Conservation (phyloP, 2,329 filamentous ascomycete genomes). For the Metarhizium album region DNA sequence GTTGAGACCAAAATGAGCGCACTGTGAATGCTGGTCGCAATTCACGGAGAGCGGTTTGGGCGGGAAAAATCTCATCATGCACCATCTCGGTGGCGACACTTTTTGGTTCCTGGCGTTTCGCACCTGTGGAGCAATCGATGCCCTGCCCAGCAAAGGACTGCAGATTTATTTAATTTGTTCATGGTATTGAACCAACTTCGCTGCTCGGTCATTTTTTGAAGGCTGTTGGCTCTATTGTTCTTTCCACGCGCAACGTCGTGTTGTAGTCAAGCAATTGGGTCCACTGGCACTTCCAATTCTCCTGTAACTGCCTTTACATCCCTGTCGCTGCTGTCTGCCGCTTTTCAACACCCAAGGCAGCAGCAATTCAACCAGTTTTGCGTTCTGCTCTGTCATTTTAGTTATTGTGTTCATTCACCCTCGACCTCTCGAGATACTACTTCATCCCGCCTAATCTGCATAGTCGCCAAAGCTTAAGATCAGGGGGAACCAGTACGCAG, state of each 20-base stretch:
- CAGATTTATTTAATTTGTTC: neutral
- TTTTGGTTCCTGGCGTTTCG: constrained; percentile 8
- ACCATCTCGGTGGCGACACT: constrained; percentile 15
- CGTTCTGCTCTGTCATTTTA: too few relatives aligned
- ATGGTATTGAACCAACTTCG: neutral
- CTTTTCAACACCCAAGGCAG: neutral
- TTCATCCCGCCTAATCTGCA: neutral
- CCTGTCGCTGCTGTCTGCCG: too few relatives aligned
- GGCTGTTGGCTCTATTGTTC: neutral
- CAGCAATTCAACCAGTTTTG: too few relatives aligned
- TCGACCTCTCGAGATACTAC: too few relatives aligned
- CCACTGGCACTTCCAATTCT: too few relatives aligned
- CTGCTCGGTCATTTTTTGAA: neutral
- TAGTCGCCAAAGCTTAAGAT: neutral
- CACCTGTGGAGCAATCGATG: neutral
- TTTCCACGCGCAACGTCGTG: neutral
- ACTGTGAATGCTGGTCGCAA: constrained; percentile 19
- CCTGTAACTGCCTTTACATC: neutral
- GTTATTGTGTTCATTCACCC: too few relatives aligned
- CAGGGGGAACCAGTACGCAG: constrained; percentile 9
- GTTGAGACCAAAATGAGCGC: constrained; percentile 8
- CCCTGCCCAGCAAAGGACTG: neutral
- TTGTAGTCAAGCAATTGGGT: neutral
- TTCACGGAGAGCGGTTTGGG: constrained; percentile 6
- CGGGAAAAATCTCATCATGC: constrained; percentile 1